Evolutionary conservation across 2,329 filamentous ascomycete genomes (phyloP), one percentile per base, ranked within the genome.

Genomic region (Pseudogymnoascus sp.): DNA sequence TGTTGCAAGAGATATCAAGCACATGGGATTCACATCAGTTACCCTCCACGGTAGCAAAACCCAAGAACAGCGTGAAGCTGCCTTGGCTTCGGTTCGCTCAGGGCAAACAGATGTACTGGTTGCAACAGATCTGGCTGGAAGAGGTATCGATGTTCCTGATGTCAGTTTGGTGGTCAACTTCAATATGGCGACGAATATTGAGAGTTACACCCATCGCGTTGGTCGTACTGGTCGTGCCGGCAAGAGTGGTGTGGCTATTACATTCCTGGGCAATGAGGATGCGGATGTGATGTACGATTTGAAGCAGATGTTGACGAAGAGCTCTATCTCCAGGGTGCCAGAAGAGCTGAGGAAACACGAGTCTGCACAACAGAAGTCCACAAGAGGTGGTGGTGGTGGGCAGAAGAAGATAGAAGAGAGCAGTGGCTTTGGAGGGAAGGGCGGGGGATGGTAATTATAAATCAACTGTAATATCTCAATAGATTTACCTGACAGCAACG

Each of bases 131-230:
- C 80, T 99, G 63, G 94, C 94, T 0, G 94, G 93, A 66, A 87
- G 94, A 80, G 94, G 94, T 91, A 97, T 99, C 74, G 94, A 99
- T 76, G 92, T 99, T 3, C 87, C 90, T 0, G 94, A 97, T 72
- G 94, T 99, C 41, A 90, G 85, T 65, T 83, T 99, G 64, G 94
- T 99, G 63, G 83, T 99, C 74, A 99, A 99, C 79, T 99, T 97
- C 84, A 99, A 97, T 81, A 97, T 99, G 94, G 89, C 94, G 0
- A 86, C 79, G 11, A 91, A 82, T 68, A 97, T 99, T 68, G 94
- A 99, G 78, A 89, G 85, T 72, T 99, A 99, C 75, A 97, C 93
- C 2, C 94, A 99, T 80, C 88, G 94, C 78, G 89, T 99, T 71
- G 94, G 94, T 75, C 89, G 94, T 78, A 99, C 94, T 1, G 94